A percentile compares a stretch with the other conserved stretches of the same genome.
These are phyloP conservation scores for Phytophthora parvispora DNA, from an alignment of 352 stramenopile genomes.

Conservation along the genomic window DNA sequence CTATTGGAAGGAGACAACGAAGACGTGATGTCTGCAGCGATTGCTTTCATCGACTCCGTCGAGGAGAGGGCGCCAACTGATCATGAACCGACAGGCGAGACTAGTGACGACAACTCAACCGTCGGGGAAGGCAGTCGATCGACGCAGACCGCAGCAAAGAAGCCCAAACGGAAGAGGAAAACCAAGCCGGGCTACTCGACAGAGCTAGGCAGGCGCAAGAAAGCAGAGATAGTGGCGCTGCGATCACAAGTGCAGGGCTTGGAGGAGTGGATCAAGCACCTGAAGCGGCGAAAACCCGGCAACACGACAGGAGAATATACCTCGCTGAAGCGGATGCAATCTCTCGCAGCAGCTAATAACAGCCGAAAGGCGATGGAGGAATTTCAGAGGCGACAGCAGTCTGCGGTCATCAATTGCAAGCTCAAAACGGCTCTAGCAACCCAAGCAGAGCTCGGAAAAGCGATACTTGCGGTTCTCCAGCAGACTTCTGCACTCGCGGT, in stretches of 20 bases:
- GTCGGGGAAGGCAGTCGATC: not conserved
- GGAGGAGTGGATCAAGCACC: conserved; percentile 1
- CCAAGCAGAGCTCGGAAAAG: conserved; percentile 7
- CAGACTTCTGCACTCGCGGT: conserved; percentile 1
- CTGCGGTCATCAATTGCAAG: conserved; percentile 2
- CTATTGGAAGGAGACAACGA: conserved; percentile 2
- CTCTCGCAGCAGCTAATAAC: not conserved
- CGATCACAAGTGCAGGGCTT: conserved; percentile 7
- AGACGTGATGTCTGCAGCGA: not conserved
- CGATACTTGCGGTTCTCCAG: conserved; percentile 5
- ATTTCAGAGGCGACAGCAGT: not conserved
- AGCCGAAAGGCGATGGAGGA: conserved; percentile 5
- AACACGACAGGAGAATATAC: not conserved
- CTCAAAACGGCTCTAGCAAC: conserved; percentile 1
- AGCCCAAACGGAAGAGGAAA: conserved; percentile 5
- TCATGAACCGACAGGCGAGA: not conserved
- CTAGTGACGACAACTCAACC: not conserved
- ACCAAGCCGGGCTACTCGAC: conserved; percentile 17
- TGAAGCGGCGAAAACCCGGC: not conserved
- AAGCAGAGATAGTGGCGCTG: conserved; percentile 6
- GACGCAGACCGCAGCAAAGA: not conserved
- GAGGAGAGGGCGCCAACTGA: not conserved
- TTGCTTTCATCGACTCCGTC: conserved; percentile 1
- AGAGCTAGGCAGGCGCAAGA: conserved; percentile 10
- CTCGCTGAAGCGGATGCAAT: not conserved